A percentile compares a stretch with the other conserved stretches of the same genome.
Conservation (phyloP, 192 early-diverging fungal species). For the Umbelopsis isabellina region DNA sequence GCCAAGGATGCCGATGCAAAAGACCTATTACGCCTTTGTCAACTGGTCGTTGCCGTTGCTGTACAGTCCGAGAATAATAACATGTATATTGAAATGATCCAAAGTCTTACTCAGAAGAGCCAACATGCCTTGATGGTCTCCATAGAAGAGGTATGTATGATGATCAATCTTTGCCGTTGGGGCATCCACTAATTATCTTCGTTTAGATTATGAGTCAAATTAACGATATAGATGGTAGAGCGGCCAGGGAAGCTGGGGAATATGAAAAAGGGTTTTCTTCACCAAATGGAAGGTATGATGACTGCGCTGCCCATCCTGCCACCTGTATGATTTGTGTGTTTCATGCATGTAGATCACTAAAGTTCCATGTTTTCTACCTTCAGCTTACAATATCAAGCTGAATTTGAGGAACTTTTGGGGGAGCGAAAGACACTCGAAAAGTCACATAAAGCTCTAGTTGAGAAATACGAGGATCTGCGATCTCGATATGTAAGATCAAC, state of each 20-base stretch:
- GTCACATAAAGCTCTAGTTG: slow-evolving; percentile 46
- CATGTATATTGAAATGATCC: slow-evolving; percentile 83
- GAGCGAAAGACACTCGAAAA: slow-evolving; percentile 69
- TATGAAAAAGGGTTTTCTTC: slow-evolving; percentile 22
- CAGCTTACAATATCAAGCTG: slow-evolving; percentile 24
- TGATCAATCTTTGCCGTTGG: not conserved
- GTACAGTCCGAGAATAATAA: slow-evolving; percentile 89
- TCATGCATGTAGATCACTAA: slow-evolving; percentile 7
- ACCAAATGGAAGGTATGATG: slow-evolving; percentile 20
- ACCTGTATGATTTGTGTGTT: not conserved
- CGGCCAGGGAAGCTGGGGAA: not conserved
- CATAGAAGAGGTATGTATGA: slow-evolving; percentile 72
- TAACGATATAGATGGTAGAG: not conserved
- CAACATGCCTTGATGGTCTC: slow-evolving; percentile 90
- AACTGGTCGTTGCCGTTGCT: slow-evolving; percentile 81
- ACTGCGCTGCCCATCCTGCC: not conserved
- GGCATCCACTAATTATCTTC: not conserved
- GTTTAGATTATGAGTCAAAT: slow-evolving; percentile 25
- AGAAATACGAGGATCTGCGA: slow-evolving; percentile 56
- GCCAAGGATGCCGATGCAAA: slow-evolving; percentile 74
- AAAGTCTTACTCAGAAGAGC: slow-evolving; percentile 64
- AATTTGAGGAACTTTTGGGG: slow-evolving; percentile 47
- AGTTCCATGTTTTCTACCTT: slow-evolving; percentile 29
- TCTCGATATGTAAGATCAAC: slow-evolving; percentile 36
- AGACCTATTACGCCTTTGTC: slow-evolving; percentile 81